Conservation (phyloP, 2,329 filamentous ascomycete genomes). For the Monosporascus sp. region DNA sequence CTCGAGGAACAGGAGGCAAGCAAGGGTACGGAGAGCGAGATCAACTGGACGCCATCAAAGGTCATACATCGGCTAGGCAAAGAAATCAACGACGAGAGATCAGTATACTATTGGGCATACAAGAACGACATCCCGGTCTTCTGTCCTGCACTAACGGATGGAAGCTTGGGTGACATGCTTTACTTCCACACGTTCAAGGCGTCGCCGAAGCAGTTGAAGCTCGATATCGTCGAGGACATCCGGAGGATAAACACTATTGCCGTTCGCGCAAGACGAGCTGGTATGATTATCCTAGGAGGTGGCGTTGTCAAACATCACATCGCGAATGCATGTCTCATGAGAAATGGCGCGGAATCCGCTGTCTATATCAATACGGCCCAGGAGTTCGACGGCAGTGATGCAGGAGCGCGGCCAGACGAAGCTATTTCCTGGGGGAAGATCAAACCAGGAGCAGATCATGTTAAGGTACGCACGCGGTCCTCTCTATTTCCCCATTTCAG, state of each 20-base stretch:
- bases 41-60: constrained; percentile 91
- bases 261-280: constrained; percentile 78
- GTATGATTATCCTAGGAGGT: constrained; percentile 93
- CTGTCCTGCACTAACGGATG: constrained; percentile 92
- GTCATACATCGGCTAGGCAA: constrained; percentile 84
- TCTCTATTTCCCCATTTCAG: neutral
- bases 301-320: constrained; percentile 98
- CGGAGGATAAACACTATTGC: constrained; percentile 88
- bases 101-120: constrained; percentile 95
- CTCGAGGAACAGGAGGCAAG: constrained; percentile 85
- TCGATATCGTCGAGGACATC: constrained; percentile 94
- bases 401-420: constrained; percentile 89
- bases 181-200: constrained; percentile 97
- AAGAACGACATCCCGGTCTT: constrained; percentile 97
- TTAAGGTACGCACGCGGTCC: constrained; percentile 62
- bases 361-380: constrained; percentile 98
- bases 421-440: constrained; percentile 99
- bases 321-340: constrained; percentile 94
- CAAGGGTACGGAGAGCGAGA: constrained; percentile 57
- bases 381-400: constrained; percentile 96
- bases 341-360: constrained; percentile 92
- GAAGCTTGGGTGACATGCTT: constrained; percentile 93
- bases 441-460: constrained; percentile 77
- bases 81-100: constrained; percentile 89
- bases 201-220: constrained; percentile 71